These are phyloP conservation scores for Ogataea paraovalis DNA, from an alignment of 805 yeast genomes.

Conservation along the genomic window DNA sequence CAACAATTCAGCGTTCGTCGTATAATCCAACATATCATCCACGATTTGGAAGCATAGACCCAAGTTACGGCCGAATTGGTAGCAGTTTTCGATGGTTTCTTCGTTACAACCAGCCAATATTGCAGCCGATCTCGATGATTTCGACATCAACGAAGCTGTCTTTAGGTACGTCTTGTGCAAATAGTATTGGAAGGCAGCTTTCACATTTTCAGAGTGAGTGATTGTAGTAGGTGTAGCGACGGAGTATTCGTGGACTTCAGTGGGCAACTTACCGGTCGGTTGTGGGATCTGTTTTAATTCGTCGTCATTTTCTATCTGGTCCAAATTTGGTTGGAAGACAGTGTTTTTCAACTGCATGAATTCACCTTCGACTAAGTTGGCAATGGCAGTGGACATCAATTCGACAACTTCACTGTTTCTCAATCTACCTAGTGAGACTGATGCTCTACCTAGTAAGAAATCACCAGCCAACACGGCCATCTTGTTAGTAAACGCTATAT, in stretches of 20 bases:
- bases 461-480: conserved; percentile 98
- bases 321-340: conserved; percentile 52
- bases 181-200: conserved; percentile 92
- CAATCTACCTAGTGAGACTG: conserved; percentile 88
- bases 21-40: conserved; percentile 93
- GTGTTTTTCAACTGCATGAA: conserved; percentile 98
- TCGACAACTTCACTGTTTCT: conserved; percentile 98
- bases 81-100: conserved; percentile 75
- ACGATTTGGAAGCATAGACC: conserved; percentile 96
- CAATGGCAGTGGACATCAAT: conserved; percentile 90
- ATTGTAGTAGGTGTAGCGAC: conserved; percentile 30
- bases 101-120: conserved; percentile 83
- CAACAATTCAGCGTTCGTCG: conserved; percentile 75
- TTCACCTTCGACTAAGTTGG: conserved; percentile 96
- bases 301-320: conserved; percentile 41
- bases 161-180: conserved; percentile 92
- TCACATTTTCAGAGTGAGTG: conserved; percentile 63
- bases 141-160: conserved; percentile 92
- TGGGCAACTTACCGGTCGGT: conserved; percentile 62
- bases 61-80: conserved; percentile 86
- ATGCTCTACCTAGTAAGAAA: conserved; percentile 90
- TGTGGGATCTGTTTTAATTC: conserved; percentile 44
- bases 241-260: conserved; percentile 54
- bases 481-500: conserved; percentile 90
- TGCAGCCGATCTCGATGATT: conserved; percentile 89